Evolutionary conservation across 257 asterid genomes (phyloP).

Genomic region (Prunella vulgaris): DNA sequence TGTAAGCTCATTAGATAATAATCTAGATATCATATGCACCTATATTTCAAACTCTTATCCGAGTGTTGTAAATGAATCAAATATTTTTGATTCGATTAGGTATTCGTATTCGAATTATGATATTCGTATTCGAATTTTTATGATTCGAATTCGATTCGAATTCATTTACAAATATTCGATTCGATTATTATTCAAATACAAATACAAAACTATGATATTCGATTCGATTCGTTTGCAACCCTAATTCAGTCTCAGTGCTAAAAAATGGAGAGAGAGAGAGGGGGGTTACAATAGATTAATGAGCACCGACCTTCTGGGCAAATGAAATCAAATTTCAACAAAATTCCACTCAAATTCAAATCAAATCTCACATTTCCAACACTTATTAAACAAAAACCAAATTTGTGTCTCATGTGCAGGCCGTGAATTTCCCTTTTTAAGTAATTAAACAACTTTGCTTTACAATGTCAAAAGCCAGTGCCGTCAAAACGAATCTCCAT

Average conservation of each 20-base stretch:
- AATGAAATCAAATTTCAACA: slow-evolving; percentile 33
- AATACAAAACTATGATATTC: too few relatives aligned
- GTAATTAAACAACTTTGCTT: slow-evolving; percentile 18
- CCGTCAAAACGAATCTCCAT: slow-evolving; percentile 35
- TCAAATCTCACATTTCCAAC: slow-evolving; percentile 38
- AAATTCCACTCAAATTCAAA: slow-evolving; percentile 26
- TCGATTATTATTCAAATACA: too few relatives aligned
- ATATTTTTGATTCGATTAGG: background rate
- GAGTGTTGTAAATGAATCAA: background rate
- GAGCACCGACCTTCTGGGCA: slow-evolving; percentile 41
- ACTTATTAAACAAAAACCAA: background rate
- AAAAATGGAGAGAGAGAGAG: background rate
- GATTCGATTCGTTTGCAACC: too few relatives aligned
- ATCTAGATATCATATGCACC: too few relatives aligned
- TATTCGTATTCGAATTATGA: too few relatives aligned
- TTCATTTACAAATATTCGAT: too few relatives aligned
- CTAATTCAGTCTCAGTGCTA: background rate
- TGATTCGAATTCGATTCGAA: too few relatives aligned
- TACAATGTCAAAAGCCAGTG: slow-evolving; percentile 16
- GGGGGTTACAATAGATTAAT: slow-evolving; percentile 21
- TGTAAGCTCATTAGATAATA: too few relatives aligned
- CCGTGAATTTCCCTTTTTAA: slow-evolving; percentile 5
- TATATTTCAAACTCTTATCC: too few relatives aligned
- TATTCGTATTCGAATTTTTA: too few relatives aligned
- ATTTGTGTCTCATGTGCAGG: background rate